Percentiles rank a stretch among this genome's conserved stretches.
Evolutionary conservation across 202 grass and related monocot species (phyloP).

Genomic region (Digitaria exilis): DNA sequence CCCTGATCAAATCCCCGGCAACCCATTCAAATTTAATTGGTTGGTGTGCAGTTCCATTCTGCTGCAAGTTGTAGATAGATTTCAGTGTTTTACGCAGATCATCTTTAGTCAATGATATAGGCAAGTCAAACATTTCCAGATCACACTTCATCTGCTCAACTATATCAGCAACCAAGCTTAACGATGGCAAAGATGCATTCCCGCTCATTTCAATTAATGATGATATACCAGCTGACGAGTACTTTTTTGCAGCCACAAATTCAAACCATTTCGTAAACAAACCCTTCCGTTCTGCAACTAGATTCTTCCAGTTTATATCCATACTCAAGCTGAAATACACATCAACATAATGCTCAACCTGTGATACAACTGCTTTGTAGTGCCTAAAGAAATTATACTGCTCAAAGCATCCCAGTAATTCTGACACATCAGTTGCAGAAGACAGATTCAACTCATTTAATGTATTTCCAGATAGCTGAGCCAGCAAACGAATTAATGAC

Average conservation of each 20-base stretch:
- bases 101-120: constrained; percentile 60
- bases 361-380: constrained; percentile 67
- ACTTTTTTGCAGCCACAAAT: constrained; percentile 66
- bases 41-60: constrained; percentile 56
- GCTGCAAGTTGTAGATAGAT: constrained; percentile 60
- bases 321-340: constrained; percentile 79
- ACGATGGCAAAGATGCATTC: constrained; percentile 46
- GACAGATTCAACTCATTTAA: constrained; percentile 90
- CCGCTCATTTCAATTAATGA: constrained; percentile 51
- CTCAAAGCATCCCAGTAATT: constrained; percentile 94
- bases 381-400: constrained; percentile 90
- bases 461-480: constrained; percentile 84
- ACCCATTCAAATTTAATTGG: constrained; percentile 92
- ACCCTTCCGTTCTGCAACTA: constrained; percentile 61
- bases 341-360: constrained; percentile 73
- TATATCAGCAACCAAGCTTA: constrained; percentile 65
- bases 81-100: constrained; percentile 63
- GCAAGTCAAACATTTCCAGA: constrained; percentile 56
- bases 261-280: constrained; percentile 85
- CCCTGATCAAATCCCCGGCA: constrained; percentile 76
- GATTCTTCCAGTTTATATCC: constrained; percentile 53
- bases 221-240: constrained; percentile 40
- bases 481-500: constrained; percentile 84
- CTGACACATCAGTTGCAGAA: constrained; percentile 88
- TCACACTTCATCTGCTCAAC: constrained; percentile 75